Evolutionary conservation across 2,329 filamentous ascomycete genomes (phyloP).

Genomic region (Colletotrichum chlorophyti): DNA sequence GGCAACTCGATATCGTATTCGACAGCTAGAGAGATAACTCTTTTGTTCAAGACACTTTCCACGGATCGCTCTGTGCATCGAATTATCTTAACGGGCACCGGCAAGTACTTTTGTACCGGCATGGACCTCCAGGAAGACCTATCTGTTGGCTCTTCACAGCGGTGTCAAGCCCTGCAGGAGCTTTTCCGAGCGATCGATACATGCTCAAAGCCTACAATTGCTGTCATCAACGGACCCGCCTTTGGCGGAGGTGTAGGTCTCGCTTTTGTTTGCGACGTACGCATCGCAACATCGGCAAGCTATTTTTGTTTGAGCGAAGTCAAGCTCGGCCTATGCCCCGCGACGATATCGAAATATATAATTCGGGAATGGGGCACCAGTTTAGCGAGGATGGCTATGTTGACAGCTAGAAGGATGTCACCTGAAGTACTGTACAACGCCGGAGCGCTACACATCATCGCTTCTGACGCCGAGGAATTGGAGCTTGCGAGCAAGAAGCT

Average conservation of each 20-base stretch:
- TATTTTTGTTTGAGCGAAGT: conserved; percentile 48
- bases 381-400: conserved; percentile 45
- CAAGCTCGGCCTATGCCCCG: conserved; percentile 45
- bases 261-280: conserved; percentile 49
- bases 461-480: too few relatives aligned
- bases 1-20: too few relatives aligned
- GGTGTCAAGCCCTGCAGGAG: not conserved
- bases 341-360: conserved; percentile 47
- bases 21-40: too few relatives aligned
- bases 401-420: conserved; percentile 40
- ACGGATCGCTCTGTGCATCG: conserved; percentile 41
- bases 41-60: too few relatives aligned
- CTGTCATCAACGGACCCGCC: conserved; percentile 47
- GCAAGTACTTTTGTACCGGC: conserved; percentile 49
- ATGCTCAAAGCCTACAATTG: conserved; percentile 48
- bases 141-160: not conserved
- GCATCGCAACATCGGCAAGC: conserved; percentile 33
- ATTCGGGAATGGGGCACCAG: conserved; percentile 45
- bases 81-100: conserved; percentile 42
- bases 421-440: conserved; percentile 36
- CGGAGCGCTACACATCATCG: too few relatives aligned
- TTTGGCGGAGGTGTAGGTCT: conserved; percentile 52
- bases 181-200: conserved; percentile 39
- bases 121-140: conserved; percentile 41
- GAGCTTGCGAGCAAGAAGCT: too few relatives aligned